Evolutionary conservation across 345 rosid genomes (phyloP), one percentile per base, ranked within the genome.

Genomic region (Noccaea caerulescens): DNA sequence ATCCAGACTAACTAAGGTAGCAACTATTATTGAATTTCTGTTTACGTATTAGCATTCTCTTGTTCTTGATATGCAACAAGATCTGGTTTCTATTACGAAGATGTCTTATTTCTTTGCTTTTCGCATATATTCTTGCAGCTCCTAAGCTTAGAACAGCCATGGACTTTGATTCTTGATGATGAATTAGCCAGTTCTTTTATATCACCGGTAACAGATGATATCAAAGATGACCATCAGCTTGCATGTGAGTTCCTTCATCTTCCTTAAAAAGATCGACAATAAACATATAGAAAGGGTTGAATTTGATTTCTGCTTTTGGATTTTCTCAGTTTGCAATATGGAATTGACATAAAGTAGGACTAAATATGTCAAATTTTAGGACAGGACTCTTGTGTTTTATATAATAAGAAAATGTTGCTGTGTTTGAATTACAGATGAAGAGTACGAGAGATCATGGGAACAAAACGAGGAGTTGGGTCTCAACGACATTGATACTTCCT

Each of bases 401-500:
- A 3, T 49, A 58, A 30, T 10, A 18, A 30, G 30, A 16, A 47
- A 13, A 27, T 46, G 7, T 18, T 51, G 25, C 13, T 58, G 9
- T 49, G 60, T 57, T 56, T 50, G 25, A 11, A 45, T 61, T 1
- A 13, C 89, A 88, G 98, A 69, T 62, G 97, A 90, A 80, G 93
- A 93, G 58, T 90, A 90, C 18, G 86, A 80, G 77, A 88, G 98
- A 60, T 84, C 96, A 10, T 90, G 95, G 96, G 97, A 93, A 63
- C 96, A 93, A 76, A 90, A 90, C 5, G 98, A 93, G 71, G 98
- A 93, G 53, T 76, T 93, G 78, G 98, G 98, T 76, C 83, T 93
- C 30, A 93, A 93, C 44, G 97, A 88, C 69, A 88, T 93, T 0
- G 93, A 90, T 68, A 93, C 98, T 34, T 81, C 92, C n/a, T 82